A percentile compares a stretch with the other conserved stretches of the same genome.
Evolutionary conservation across 768 basidiomycete species (phyloP).

Genomic region (Sarcodon aspratus): DNA sequence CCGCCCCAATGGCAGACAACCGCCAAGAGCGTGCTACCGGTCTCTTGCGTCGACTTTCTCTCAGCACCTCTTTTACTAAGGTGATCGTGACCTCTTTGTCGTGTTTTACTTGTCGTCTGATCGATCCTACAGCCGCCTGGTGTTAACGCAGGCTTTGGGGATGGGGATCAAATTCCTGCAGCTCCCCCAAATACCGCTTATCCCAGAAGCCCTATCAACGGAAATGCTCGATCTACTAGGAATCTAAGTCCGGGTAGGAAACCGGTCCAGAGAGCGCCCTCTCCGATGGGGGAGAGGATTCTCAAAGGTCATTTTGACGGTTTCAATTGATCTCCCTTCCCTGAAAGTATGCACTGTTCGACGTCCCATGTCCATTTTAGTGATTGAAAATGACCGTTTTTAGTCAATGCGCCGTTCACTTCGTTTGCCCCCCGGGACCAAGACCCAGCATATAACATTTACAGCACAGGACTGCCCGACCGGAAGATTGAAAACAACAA

Average conservation of each 20-base stretch:
- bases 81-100: constrained; percentile 19
- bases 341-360: not conserved
- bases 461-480: no score
- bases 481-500: no score
- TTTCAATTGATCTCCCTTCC: constrained; percentile 46
- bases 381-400: no score
- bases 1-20: constrained; percentile 32
- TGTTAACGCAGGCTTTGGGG: constrained; percentile 16
- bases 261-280: constrained; percentile 47
- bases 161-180: not conserved
- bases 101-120: constrained; percentile 4
- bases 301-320: constrained; percentile 88
- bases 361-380: no score
- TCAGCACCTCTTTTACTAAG: constrained; percentile 46
- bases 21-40: constrained; percentile 59
- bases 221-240: constrained; percentile 48
- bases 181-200: constrained; percentile 3
- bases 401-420: no score
- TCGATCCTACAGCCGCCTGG: constrained; percentile 10
- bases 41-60: constrained; percentile 64
- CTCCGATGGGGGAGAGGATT: constrained; percentile 86
- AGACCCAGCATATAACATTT: no score
- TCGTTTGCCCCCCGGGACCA: no score
- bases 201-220: constrained; percentile 15
- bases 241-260: constrained; percentile 34